Evolutionary conservation across 2,329 filamentous ascomycete species (phyloP), one percentile per base, ranked within the genome.

Genomic region (Chalaropsis ovoidea): DNA sequence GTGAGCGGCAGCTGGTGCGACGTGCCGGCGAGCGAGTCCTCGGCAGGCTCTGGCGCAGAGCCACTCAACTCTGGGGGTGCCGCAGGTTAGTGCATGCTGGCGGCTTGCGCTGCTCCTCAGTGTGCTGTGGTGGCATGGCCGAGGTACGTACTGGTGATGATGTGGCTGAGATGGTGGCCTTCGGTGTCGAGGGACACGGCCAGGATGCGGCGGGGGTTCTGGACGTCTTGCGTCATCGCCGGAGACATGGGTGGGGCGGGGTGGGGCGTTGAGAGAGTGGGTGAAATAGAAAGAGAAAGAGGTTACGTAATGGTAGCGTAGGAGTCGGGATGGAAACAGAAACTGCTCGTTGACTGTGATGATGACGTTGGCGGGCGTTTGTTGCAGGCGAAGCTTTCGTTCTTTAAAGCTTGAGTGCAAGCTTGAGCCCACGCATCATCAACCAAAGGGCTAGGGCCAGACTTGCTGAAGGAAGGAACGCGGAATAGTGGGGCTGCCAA

Each of bases 1-100:
- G 78, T 77, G 65, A 88, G 74, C 8, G 74, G 67, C 41, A 85
- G 78, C 54, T 75, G 72, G 70, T 87, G 85, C 17, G 84, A 84
- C 42, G 78, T 80, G 31, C 86, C 85, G 1, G 85, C 84, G 41
- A 86, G 75, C 2, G 77, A 76, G 1, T 75, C 71, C 7, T 72
- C 74, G 17, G 74, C 73, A 54, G 75, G 70, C 39, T 74, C 74
- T 39, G 75, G 80, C 22, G 72, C 71, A 3, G 74, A 74, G 62
- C 81, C 81, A 0, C 82, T 83, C 63, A 85, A 77, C 62, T 82
- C 82, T 85, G 67, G 15, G 27, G 31, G 6, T 56, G 19, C 27
- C 19, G 24, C 31, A n/a, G 19, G 42, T 67, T 58, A 67, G 31
- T 42, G 27, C 49, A 24, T n/a, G 27, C 22, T 39, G 15, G 22